Conservation (phyloP, 2,329 filamentous ascomycete species). For the Fusarium goolgardi region DNA sequence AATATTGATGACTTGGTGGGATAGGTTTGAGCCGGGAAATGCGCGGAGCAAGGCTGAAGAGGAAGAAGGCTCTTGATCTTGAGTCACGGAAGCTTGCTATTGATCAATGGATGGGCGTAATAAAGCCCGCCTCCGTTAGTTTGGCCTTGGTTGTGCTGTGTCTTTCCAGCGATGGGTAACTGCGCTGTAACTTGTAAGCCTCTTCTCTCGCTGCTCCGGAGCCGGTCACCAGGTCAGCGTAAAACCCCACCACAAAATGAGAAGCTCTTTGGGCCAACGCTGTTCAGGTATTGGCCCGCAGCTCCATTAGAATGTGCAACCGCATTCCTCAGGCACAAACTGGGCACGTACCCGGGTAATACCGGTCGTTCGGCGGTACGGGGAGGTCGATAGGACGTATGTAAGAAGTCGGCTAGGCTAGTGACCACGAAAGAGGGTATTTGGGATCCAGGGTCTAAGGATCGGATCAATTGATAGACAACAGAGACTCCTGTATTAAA, state of each 20-base stretch:
- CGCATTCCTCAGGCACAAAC: constrained; percentile 46
- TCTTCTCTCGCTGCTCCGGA: constrained; percentile 29
- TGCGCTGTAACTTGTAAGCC: not conserved
- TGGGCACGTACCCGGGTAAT: constrained; percentile 45
- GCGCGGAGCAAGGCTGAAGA: constrained; percentile 9
- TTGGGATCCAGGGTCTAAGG: constrained; percentile 11
- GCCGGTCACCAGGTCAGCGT: constrained; percentile 42
- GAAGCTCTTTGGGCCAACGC: constrained; percentile 35
- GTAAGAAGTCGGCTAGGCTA: constrained; percentile 38
- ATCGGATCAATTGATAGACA: constrained; percentile 31
- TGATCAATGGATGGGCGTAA: constrained; percentile 23
- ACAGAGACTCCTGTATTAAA: not conserved
- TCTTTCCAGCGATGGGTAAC: not conserved
- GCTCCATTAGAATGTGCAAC: constrained; percentile 17
- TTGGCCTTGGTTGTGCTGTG: not conserved
- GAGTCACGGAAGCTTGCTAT: constrained; percentile 24
- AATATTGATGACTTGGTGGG: not conserved
- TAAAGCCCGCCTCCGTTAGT: not conserved
- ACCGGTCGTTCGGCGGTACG: constrained; percentile 48
- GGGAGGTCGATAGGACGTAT: constrained; percentile 43
- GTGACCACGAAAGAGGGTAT: constrained; percentile 14
- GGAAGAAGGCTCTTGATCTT: not conserved
- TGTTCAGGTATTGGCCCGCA: constrained; percentile 20
- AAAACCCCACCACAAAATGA: constrained; percentile 36
- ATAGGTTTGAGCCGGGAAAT: constrained; percentile 2